Evolutionary conservation across 2,329 filamentous ascomycete species (phyloP), one percentile per base, ranked within the genome.

Genomic region (Saccharata proteae): DNA sequence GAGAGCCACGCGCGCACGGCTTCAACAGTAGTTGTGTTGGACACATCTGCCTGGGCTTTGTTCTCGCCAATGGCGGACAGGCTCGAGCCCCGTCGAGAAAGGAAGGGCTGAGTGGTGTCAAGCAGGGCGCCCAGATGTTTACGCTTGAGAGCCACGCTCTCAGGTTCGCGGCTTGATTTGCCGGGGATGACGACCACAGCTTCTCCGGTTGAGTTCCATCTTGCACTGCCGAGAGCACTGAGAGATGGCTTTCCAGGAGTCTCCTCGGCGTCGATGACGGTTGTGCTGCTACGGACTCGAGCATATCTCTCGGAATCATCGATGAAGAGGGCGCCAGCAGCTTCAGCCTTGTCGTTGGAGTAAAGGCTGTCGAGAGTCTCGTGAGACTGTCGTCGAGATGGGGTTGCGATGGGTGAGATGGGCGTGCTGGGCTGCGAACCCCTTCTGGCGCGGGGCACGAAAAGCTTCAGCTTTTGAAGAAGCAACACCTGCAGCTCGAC

Each of bases 401-500:
- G 44, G 20, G 46, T 49, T 12, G 24, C 32, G 15, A 41, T 41
- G 3, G 37, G 34, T 6, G 43, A 38, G 12, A n/a, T n/a, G n/a
- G n/a, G n/a, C n/a, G n/a, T n/a, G n/a, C n/a, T n/a, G n/a, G 35
- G 42, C 6, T 46, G 41, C 15, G 43, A 14, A 9, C 35, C 26
- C 4, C 35, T 16, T 20, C 37, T 43, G 18, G 37, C 30, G 25
- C 38, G 45, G 5, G 26, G 35, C 32, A 42, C 46, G 36, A 52
- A 57, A 6, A 61, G 57, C 14, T 57, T 55, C 41, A 64, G 56
- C 32, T 68, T 52, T 36, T 69, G 64, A 4, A 69, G 49, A 8
- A 71, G 42, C 3, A 70, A 44, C 6, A 71, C 56, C 29, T 67
- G 60, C n/a, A 67, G 49, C 46, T 71, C 65, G 14, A 70, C 59